Evolutionary conservation across 2,329 filamentous ascomycete genomes (phyloP), one percentile per base, ranked within the genome.

Genomic region (Fusarium tuaranense): DNA sequence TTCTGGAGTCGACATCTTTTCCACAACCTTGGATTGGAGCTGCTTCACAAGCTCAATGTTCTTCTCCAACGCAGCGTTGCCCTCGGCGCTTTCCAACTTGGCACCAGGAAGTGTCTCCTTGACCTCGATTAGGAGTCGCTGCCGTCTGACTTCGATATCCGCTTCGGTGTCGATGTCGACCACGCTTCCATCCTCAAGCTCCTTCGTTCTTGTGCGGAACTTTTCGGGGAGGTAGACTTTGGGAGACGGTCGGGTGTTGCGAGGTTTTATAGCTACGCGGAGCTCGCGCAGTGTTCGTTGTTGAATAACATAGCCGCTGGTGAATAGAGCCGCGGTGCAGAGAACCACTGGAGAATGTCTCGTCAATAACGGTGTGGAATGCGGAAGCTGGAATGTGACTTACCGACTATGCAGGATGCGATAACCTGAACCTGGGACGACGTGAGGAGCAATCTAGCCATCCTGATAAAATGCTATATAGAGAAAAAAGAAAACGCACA

Each of bases 281-380:
- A 98, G 88, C 77, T 92, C 92, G 72, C 89, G 90, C 6, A 98
- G 90, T 1, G 95, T 97, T 78, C 94, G 91, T 83, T 98, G 95
- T 80, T 98, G 95, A 63, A 98, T 88, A 4, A 92, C 89, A 82
- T 97, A 98, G 78, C 95, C 95, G 62, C 94, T 95, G 36, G 98
- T 87, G 82, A 98, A 98, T 30, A 98, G 91, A 6, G 95, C 90
- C 41, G 92, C 83, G 4, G 95, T 97, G 83, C 94, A 98, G 30
- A 94, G 81, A 73, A 94, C 85, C 69, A 98, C 93, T 92, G 68
- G 5, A 18, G 32, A 34, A 53, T 22, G 36, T 41, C 20, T 66
- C 48, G 64, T 74, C 60, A 72, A 69, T 68, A 2, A 32, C 48
- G 25, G 13, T n/a, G 39, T 63, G 73, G 76, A 76, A 77, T 78